A percentile compares a stretch with the other conserved stretches of the same genome.
phyloP scores from a whole-genome alignment of 2,329 filamentous ascomycete genomes.

The Aspergillus luchuensis region DNA sequence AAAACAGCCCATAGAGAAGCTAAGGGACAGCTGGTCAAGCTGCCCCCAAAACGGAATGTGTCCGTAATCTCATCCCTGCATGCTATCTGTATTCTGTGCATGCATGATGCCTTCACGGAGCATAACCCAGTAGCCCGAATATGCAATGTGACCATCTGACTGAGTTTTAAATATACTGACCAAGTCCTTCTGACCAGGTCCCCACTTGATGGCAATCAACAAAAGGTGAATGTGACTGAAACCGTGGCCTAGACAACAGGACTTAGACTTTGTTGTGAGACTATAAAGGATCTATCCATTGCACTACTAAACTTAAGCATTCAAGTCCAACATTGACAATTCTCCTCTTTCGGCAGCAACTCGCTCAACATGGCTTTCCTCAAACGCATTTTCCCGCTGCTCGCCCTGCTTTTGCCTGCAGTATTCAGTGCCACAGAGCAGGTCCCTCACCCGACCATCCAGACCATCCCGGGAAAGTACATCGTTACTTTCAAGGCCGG shows the following conservation, averaged over 20 bases:
- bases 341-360: neutral
- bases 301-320: neutral
- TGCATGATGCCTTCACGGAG: slow-evolving; percentile 21
- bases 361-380: slow-evolving; percentile 20
- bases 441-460: slow-evolving; percentile 13
- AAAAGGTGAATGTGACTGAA: slow-evolving; percentile 6
- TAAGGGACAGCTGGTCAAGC: neutral
- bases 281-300: slow-evolving; percentile 4
- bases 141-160: slow-evolving; percentile 28
- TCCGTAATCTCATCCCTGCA: slow-evolving; percentile 5
- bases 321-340: neutral
- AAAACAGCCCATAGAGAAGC: too few species aligned
- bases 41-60: neutral
- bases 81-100: slow-evolving; percentile 11
- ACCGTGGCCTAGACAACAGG: neutral
- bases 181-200: slow-evolving; percentile 12
- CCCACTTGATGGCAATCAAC: slow-evolving; percentile 11
- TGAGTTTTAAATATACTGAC: slow-evolving; percentile 17
- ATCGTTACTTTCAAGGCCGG: slow-evolving; percentile 29
- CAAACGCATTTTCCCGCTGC: slow-evolving; percentile 25
- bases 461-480: slow-evolving; percentile 27
- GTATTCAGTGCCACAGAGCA: slow-evolving; percentile 22
- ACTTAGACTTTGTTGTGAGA: neutral
- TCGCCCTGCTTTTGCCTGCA: slow-evolving; percentile 27
- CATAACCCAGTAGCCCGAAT: slow-evolving; percentile 22